Base-by-base conservation (phyloP, 768 basidiomycete genomes). In the Pisolithus tinctorius region DNA sequence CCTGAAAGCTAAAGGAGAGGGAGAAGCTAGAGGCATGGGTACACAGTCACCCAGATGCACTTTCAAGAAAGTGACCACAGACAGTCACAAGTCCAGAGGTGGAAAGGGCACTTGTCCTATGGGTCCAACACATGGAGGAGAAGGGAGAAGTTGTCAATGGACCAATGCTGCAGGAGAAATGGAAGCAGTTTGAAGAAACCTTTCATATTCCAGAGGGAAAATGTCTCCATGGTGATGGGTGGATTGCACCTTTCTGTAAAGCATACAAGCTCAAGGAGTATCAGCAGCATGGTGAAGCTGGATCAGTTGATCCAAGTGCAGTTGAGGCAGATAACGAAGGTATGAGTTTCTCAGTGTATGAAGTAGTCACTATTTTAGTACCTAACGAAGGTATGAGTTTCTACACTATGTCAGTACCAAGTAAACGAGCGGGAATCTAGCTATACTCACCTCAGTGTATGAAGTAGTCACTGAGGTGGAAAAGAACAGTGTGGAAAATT, bases 1-100 rank as follows among this genome's bases (percentile, higher is more conserved):
- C 39, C 6, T 13, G 7, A 13, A 40, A 40, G 13, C 39, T 40
- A 40, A 40, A 14, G 20, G 39, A 40, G 16, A n/a, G 39, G 11
- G 20, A n/a, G 11, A 23, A 23, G 23, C 23, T 27, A 26, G 43
- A 27, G 27, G 26, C 23, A 11, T 58, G 62, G 1, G 54, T 47
- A 2, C 9, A 39, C 11, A 29, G 23, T 13, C 49, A 62, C 40
- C 63, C 63, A 41, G 64, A 53, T 53, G 64, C 60, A 5, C 48
- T 68, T n/a, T 69, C 64, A 0, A 49, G 50, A 36, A 70, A 71
- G 50, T 50, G 59, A 3, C 53, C 58, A 25, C 60, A 56, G 25
- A 52, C 67, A 45, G 66, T 71, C 14, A 68, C 64, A 20, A 29
- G 55, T 10, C 71, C 67, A 9, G 69, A 70, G 44, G 65, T 71